Percentiles rank a stretch among this genome's conserved stretches.
phyloP scores from a whole-genome alignment of 345 rosid species.

The Eucalyptus curtisii region DNA sequence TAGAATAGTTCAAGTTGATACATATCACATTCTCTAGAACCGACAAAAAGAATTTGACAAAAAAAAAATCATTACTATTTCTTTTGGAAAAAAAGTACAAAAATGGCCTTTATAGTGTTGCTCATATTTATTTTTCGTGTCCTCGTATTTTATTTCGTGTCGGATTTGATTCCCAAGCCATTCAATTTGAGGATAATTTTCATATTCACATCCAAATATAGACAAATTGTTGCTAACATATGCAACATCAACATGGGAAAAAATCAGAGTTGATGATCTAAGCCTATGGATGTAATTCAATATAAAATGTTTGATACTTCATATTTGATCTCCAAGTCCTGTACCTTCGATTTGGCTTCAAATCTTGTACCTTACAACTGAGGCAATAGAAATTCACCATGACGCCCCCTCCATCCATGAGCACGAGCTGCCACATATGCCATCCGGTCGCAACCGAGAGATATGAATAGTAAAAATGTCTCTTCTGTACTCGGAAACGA shows the following conservation, averaged over 20 bases:
- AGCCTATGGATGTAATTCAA: background rate
- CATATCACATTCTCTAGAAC: background rate
- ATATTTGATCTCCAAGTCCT: background rate
- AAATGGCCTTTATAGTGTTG: background rate
- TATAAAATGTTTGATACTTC: background rate
- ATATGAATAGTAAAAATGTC: background rate
- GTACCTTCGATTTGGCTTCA: background rate
- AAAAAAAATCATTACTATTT: background rate
- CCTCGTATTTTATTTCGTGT: background rate
- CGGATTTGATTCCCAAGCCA: background rate
- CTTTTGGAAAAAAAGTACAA: background rate
- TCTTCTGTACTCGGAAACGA: background rate
- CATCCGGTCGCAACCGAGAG: background rate
- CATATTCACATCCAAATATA: background rate
- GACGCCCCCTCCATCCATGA: background rate
- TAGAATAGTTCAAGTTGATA: background rate
- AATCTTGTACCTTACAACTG: background rate
- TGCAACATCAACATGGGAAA: background rate
- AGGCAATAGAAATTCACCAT: background rate
- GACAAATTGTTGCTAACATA: background rate
- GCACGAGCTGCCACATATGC: background rate
- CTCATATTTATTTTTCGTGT: background rate
- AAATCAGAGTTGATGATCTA: background rate
- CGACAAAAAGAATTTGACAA: background rate
- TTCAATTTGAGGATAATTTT: background rate